Evolutionary conservation across 1,139 yeast genomes (phyloP).

Genomic region (Suhomyces yuchorum): DNA sequence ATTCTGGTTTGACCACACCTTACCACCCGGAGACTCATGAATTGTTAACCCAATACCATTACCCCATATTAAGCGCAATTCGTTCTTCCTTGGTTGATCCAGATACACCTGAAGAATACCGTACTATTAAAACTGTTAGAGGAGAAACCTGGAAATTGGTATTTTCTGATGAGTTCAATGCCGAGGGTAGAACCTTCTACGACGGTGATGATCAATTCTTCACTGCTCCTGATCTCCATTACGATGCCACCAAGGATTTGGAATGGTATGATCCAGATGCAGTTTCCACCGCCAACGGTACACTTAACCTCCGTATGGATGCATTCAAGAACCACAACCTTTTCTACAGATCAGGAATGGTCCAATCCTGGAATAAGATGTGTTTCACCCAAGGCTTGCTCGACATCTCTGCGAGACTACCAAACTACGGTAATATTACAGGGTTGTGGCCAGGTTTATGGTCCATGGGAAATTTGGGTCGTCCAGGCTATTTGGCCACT

Average conservation of each 20-base stretch:
- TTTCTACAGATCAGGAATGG: slow-evolving; percentile 80
- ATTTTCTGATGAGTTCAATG: slow-evolving; percentile 82
- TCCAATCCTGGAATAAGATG: slow-evolving; percentile 81
- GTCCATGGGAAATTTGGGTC: slow-evolving; percentile 83
- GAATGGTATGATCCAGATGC: slow-evolving; percentile 94
- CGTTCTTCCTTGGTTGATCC: slow-evolving; percentile 69
- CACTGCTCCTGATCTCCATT: slow-evolving; percentile 73
- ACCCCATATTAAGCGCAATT: slow-evolving; percentile 62
- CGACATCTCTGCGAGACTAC: slow-evolving; percentile 70
- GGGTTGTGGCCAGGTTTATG: slow-evolving; percentile 93
- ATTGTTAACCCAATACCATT: slow-evolving; percentile 56
- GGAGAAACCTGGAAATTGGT: slow-evolving; percentile 73
- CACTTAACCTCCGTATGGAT: slow-evolving; percentile 67
- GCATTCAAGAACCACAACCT: slow-evolving; percentile 71
- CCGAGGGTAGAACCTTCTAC: slow-evolving; percentile 80
- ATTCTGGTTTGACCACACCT: slow-evolving; percentile 57
- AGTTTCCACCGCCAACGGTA: slow-evolving; percentile 65
- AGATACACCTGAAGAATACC: slow-evolving; percentile 69
- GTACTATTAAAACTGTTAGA: slow-evolving; percentile 43
- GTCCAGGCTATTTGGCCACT: slow-evolving; percentile 79
- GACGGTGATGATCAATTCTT: slow-evolving; percentile 85
- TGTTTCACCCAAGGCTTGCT: slow-evolving; percentile 78
- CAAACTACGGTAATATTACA: slow-evolving; percentile 65
- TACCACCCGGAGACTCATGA: slow-evolving; percentile 38
- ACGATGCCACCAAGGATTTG: slow-evolving; percentile 77